These are phyloP conservation scores for Sarocladium strictum DNA, from an alignment of 2,329 filamentous ascomycete genomes.

Conservation along the genomic window DNA sequence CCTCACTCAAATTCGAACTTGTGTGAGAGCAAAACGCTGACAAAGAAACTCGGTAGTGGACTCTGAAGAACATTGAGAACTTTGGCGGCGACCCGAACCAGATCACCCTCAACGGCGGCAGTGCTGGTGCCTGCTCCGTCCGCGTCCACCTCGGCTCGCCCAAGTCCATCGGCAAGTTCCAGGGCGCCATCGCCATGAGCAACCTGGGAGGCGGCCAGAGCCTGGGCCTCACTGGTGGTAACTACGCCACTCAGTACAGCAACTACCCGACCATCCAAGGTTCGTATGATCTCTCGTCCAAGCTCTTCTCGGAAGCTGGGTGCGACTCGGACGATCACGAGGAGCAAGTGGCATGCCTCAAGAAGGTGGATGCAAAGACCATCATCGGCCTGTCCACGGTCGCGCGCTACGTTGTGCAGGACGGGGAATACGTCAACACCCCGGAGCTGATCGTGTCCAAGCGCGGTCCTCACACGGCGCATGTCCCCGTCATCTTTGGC, in stretches of 20 bases:
- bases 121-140: constrained; percentile 39
- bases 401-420: not conserved
- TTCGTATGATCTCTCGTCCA: not conserved
- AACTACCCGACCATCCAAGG: not conserved
- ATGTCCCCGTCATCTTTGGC: not conserved
- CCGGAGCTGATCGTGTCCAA: not conserved
- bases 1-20: too few relatives aligned
- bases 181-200: not conserved
- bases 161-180: not conserved
- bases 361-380: not conserved
- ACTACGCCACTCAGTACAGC: not conserved
- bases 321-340: not conserved
- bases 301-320: not conserved
- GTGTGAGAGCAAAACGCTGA: too few relatives aligned
- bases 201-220: not conserved
- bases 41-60: constrained; percentile 36
- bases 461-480: not conserved
- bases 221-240: not conserved
- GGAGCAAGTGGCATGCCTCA: not conserved
- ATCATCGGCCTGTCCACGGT: not conserved
- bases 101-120: constrained; percentile 50
- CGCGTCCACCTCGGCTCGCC: not conserved
- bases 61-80: constrained; percentile 42
- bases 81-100: constrained; percentile 48
- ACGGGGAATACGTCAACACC: not conserved